These are phyloP conservation scores for Venturia nashicola DNA, from an alignment of 2,329 filamentous ascomycete species.

Conservation along the genomic window DNA sequence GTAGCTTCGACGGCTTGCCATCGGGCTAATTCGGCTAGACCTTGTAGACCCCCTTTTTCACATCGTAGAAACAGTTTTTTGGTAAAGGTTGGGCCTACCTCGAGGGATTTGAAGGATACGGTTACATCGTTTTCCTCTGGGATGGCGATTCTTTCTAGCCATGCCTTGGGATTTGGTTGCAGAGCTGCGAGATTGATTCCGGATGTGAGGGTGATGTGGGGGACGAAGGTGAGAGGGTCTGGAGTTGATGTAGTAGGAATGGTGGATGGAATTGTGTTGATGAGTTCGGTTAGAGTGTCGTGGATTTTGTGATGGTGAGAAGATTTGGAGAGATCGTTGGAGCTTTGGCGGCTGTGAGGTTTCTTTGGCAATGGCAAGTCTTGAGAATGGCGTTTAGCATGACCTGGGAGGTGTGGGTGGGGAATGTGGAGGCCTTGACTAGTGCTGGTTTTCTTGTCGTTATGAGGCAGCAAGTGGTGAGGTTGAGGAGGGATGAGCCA, in stretches of 20 bases:
- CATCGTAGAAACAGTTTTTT: background rate
- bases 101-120: background rate
- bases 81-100: background rate
- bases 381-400: background rate
- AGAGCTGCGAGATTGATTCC: conserved; percentile 1
- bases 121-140: background rate
- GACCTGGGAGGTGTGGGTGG: conserved; percentile 1
- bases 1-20: conserved; percentile 1
- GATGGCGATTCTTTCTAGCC: background rate
- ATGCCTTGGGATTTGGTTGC: background rate
- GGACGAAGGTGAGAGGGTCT: background rate
- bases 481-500: background rate
- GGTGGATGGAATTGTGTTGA: background rate
- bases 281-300: background rate
- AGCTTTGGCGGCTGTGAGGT: background rate
- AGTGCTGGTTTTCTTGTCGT: background rate
- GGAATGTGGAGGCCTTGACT: background rate
- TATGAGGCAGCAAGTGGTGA: background rate
- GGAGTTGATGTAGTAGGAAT: background rate
- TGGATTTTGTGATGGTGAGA: conserved; percentile 1
- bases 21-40: background rate
- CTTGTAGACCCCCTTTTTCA: background rate
- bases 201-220: background rate
- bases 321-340: background rate
- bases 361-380: background rate